Percentiles rank a stretch among this genome's conserved stretches.
Evolutionary conservation across 345 rosid species (phyloP).

Genomic region (Syzygium aqueum): DNA sequence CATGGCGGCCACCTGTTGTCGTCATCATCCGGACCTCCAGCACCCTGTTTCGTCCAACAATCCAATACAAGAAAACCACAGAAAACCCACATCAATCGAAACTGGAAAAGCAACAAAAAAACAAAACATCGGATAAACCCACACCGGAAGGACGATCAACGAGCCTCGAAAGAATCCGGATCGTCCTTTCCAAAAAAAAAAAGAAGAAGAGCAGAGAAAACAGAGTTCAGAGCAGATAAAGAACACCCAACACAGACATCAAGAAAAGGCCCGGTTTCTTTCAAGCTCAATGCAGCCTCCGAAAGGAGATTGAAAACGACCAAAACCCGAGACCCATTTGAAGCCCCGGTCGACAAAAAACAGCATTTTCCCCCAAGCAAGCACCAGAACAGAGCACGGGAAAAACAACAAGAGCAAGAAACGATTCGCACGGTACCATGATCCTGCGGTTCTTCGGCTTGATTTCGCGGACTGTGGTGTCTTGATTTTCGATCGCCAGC

Average conservation of each 20-base stretch:
- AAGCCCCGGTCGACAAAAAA: neutral
- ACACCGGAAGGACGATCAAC: neutral
- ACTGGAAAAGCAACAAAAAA: neutral
- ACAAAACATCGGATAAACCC: neutral
- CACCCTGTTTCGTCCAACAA: constrained; percentile 30
- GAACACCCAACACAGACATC: neutral
- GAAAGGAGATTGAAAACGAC: neutral
- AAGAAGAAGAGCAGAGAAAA: neutral
- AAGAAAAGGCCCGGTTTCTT: neutral
- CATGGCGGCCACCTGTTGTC: constrained; percentile 74
- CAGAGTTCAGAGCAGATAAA: neutral
- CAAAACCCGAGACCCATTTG: neutral
- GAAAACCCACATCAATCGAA: constrained; percentile 10
- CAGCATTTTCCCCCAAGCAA: neutral
- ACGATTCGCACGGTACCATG: constrained; percentile 35
- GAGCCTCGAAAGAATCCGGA: neutral
- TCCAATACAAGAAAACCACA: constrained; percentile 1
- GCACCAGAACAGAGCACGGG: neutral
- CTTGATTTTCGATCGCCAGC: constrained; percentile 87
- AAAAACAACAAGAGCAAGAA: neutral
- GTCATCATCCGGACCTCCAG: constrained; percentile 65
- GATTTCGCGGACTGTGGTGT: constrained; percentile 62
- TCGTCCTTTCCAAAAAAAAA: neutral
- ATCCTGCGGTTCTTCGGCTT: constrained; percentile 75
- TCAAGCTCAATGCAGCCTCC: neutral